Percentiles rank a stretch among this genome's conserved stretches.
Evolutionary conservation across 345 rosid genomes (phyloP).

Genomic region (Populus euphratica): DNA sequence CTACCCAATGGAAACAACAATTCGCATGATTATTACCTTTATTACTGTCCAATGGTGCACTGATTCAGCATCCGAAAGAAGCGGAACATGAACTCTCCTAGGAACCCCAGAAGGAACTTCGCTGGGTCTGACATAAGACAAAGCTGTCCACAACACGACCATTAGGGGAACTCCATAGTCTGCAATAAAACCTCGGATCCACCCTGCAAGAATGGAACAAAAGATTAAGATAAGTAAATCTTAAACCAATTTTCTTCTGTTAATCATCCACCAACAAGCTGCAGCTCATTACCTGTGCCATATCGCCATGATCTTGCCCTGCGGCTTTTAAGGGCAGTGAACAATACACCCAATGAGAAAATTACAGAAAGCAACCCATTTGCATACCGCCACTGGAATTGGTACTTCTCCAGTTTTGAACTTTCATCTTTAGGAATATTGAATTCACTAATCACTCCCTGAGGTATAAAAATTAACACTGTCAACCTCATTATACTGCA

Average conservation of each 20-base stretch:
- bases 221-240: background rate
- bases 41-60: slow-evolving; percentile 78
- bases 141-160: slow-evolving; percentile 62
- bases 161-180: slow-evolving; percentile 79
- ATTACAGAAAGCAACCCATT: slow-evolving; percentile 73
- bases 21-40: slow-evolving; percentile 33
- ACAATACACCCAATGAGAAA: slow-evolving; percentile 57
- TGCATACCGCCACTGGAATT: slow-evolving; percentile 53
- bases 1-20: background rate
- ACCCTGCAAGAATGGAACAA: slow-evolving; percentile 32
- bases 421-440: slow-evolving; percentile 36
- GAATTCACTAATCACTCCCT: slow-evolving; percentile 72
- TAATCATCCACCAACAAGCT: background rate
- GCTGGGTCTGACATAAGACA: slow-evolving; percentile 52
- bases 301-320: slow-evolving; percentile 66
- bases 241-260: background rate
- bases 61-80: slow-evolving; percentile 76
- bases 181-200: slow-evolving; percentile 66
- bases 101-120: slow-evolving; percentile 56
- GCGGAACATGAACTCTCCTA: slow-evolving; percentile 64
- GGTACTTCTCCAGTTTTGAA: slow-evolving; percentile 37
- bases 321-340: slow-evolving; percentile 58
- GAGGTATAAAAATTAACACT: slow-evolving; percentile 12
- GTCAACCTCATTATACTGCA: background rate
- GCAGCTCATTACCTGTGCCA: slow-evolving; percentile 41